Evolutionary conservation across 176 grass and related monocot genomes (phyloP), one percentile per base, ranked within the genome.

Genomic region (Coix lacrymajobi): DNA sequence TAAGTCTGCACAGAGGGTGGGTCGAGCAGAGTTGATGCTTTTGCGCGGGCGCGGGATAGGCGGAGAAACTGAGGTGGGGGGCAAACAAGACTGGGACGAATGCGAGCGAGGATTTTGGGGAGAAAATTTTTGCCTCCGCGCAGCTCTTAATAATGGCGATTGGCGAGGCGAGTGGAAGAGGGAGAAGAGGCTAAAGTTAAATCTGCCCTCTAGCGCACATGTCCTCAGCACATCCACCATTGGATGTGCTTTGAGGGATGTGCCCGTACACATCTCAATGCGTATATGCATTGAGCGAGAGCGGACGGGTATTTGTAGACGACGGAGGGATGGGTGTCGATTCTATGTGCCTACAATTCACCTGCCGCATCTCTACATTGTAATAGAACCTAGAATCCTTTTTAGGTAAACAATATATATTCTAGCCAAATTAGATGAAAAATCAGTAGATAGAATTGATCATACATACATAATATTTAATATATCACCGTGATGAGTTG

Each of bases 261-360:
- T n/a, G n/a, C n/a, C n/a, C n/a, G n/a, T n/a, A n/a, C n/a, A n/a
- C n/a, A n/a, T n/a, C n/a, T n/a, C n/a, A n/a, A n/a, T n/a, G n/a
- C n/a, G n/a, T n/a, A n/a, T n/a, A n/a, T n/a, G n/a, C n/a, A n/a
- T n/a, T n/a, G n/a, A n/a, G n/a, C n/a, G 51, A 81, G 78, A 82
- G 46, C 79, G 17, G 54, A 34, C 81, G 17, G 75, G 72, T 88
- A 86, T 84, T 86, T 94, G 92, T 91, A 94, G 88, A 64, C 88
- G 82, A 85, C 63, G 75, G 31, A 57, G 22, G 31, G 33, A 65
- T 40, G 78, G 56, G 19, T 45, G n/a, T n/a, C n/a, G 73, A 73
- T 82, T 83, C 64, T 71, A 11, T 52, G 45, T 33, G 33, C 25
- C 76, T 13, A 74, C 66, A 71, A 44, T 41, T 70, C 67, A 45